Percentiles rank a stretch among this genome's conserved stretches.
phyloP scores from a whole-genome alignment of 345 rosid genomes.

The Eucalyptus lansdowneana region DNA sequence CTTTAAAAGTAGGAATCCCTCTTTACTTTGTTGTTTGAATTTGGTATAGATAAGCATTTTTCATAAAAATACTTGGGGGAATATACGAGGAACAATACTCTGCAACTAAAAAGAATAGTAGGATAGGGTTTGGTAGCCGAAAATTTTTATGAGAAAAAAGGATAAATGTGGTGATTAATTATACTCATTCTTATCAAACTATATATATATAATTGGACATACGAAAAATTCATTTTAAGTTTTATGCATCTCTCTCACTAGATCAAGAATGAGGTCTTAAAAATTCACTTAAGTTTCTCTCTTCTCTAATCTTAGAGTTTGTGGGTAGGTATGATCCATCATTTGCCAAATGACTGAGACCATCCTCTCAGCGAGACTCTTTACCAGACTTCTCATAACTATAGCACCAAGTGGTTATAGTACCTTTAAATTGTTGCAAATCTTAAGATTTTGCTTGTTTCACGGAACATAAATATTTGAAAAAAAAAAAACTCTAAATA shows the following conservation, averaged over 20 bases:
- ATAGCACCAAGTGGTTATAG: background rate
- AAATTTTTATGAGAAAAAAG: background rate
- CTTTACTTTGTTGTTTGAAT: background rate
- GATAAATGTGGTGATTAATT: background rate
- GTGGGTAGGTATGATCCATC: background rate
- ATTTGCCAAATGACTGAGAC: background rate
- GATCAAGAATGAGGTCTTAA: background rate
- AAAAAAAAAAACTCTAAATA: no score
- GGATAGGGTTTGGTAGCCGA: background rate
- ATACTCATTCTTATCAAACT: background rate
- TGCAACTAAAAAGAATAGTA: background rate
- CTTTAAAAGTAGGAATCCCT: background rate
- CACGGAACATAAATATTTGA: no score
- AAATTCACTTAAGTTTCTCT: background rate
- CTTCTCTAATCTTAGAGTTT: no score
- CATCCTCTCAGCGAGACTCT: background rate
- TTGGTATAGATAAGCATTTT: background rate
- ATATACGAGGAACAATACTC: background rate
- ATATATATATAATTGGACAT: no score
- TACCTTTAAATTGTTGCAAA: background rate
- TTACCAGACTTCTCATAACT: background rate
- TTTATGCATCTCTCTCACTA: background rate
- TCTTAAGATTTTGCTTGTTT: no score
- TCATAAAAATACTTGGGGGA: background rate
- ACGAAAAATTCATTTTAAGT: no score